A percentile compares a stretch with the other conserved stretches of the same genome.
phyloP scores from a whole-genome alignment of 805 yeast genomes.

The Nakazawaea ishiwadae region DNA sequence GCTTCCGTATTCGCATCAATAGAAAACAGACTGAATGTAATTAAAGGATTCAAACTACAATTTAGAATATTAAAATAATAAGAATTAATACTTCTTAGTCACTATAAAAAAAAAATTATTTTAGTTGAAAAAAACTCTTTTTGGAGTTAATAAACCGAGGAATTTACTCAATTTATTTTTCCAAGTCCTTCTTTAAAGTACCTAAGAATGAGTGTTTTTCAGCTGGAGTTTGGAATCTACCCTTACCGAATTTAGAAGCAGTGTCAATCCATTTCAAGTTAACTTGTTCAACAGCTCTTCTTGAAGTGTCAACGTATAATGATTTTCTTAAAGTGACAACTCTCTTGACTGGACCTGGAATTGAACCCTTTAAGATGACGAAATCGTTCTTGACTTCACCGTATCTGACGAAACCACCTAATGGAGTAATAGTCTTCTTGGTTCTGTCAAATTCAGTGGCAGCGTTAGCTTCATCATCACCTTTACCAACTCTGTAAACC shows the following conservation, averaged over 20 bases:
- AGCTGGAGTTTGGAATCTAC: constrained; percentile 99
- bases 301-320: constrained; percentile 94
- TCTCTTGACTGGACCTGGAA: constrained; percentile 99
- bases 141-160: not conserved
- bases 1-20: no score
- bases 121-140: not conserved
- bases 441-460: constrained; percentile 99
- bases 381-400: constrained; percentile 98
- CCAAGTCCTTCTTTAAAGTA: constrained; percentile 97
- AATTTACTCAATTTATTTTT: constrained; percentile 18
- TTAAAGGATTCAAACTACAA: no score
- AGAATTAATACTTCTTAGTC: not conserved
- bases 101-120: not conserved
- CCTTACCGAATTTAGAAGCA: constrained; percentile 99
- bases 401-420: constrained; percentile 99
- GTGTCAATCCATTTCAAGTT: constrained; percentile 99
- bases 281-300: constrained; percentile 96
- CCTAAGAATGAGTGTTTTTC: constrained; percentile 99
- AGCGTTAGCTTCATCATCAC: constrained; percentile 89
- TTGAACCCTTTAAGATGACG: constrained; percentile 95
- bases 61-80: no score
- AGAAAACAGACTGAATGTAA: no score
- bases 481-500: constrained; percentile 98
- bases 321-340: constrained; percentile 98
- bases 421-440: constrained; percentile 98